phyloP scores from a whole-genome alignment of 2,329 filamentous ascomycete species.

The Microdochium bolleyi region DNA sequence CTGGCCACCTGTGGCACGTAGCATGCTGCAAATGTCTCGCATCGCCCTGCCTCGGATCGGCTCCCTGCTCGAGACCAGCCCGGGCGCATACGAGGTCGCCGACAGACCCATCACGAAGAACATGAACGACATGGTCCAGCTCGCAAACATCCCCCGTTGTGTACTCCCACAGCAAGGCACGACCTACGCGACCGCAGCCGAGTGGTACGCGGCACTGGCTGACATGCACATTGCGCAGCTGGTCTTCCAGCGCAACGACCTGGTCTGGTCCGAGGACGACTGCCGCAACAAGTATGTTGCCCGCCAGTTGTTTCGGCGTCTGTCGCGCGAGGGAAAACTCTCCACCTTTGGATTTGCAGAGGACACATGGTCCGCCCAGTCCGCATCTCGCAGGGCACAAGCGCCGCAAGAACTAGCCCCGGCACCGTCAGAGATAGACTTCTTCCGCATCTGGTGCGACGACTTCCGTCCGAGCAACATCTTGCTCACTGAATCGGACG shows the following conservation, averaged over 20 bases:
- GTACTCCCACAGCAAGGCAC: conserved; percentile 7
- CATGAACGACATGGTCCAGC: conserved; percentile 28
- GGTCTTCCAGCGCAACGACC: conserved; percentile 30
- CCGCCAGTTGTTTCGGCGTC: conserved; percentile 28
- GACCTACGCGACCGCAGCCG: conserved; percentile 20
- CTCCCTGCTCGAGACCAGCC: conserved; percentile 18
- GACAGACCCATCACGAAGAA: conserved; percentile 29
- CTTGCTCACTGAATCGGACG: conserved; percentile 17
- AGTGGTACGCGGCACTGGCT: conserved; percentile 28
- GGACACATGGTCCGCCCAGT: conserved; percentile 19
- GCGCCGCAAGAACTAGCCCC: conserved; percentile 4
- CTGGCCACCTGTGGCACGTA: conserved; percentile 30
- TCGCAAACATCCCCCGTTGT: conserved; percentile 9
- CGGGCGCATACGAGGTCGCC: conserved; percentile 16
- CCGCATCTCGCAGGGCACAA: background rate
- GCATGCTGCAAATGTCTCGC: conserved; percentile 27
- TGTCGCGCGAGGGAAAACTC: conserved; percentile 17
- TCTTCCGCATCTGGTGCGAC: conserved; percentile 22
- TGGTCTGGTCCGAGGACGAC: conserved; percentile 26
- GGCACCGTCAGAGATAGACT: conserved; percentile 5
- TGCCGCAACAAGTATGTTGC: conserved; percentile 32
- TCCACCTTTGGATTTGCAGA: conserved; percentile 17
- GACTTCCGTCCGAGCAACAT: conserved; percentile 25
- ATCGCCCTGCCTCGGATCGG: conserved; percentile 28
- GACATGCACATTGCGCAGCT: conserved; percentile 31